Evolutionary conservation across 2,329 filamentous ascomycete genomes (phyloP).

Genomic region (Scleromitrula shiraiana): DNA sequence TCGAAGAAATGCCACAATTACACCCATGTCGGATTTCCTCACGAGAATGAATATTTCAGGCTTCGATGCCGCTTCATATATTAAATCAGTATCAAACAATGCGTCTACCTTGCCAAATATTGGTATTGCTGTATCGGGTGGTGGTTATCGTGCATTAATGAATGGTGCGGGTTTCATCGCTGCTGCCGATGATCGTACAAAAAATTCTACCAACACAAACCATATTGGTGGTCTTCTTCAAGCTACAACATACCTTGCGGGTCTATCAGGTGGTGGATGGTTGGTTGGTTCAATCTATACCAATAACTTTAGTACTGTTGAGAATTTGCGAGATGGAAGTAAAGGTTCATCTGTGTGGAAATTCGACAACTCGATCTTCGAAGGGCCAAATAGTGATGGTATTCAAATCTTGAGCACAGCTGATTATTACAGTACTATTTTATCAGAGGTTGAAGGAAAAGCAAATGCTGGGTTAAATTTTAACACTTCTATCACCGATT

Average conservation of each 20-base stretch:
- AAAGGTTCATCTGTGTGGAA: constrained; percentile 47
- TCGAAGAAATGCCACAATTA: constrained; percentile 64
- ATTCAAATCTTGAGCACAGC: constrained; percentile 47
- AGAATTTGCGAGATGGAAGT: constrained; percentile 42
- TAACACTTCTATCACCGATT: constrained; percentile 71
- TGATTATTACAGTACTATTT: constrained; percentile 55
- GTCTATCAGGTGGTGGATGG: constrained; percentile 78
- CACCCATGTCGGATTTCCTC: constrained; percentile 69
- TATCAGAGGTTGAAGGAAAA: constrained; percentile 52
- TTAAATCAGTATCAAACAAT: constrained; percentile 51
- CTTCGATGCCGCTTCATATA: constrained; percentile 69
- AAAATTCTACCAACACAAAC: constrained; percentile 50
- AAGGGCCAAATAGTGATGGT: constrained; percentile 44
- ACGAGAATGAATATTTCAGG: constrained; percentile 62
- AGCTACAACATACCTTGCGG: constrained; percentile 70
- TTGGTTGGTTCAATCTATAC: constrained; percentile 71
- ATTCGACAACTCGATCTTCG: constrained; percentile 52
- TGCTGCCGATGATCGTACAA: constrained; percentile 69
- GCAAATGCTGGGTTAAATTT: constrained; percentile 56
- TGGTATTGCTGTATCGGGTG: constrained; percentile 71
- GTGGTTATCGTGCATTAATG: constrained; percentile 79
- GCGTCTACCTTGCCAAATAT: constrained; percentile 56
- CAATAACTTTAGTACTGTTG: constrained; percentile 69
- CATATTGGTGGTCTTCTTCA: constrained; percentile 77
- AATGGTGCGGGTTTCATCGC: constrained; percentile 73